Evolutionary conservation across 1,139 yeast genomes (phyloP), one percentile per base, ranked within the genome.

Genomic region (Citeromyces siamensis): DNA sequence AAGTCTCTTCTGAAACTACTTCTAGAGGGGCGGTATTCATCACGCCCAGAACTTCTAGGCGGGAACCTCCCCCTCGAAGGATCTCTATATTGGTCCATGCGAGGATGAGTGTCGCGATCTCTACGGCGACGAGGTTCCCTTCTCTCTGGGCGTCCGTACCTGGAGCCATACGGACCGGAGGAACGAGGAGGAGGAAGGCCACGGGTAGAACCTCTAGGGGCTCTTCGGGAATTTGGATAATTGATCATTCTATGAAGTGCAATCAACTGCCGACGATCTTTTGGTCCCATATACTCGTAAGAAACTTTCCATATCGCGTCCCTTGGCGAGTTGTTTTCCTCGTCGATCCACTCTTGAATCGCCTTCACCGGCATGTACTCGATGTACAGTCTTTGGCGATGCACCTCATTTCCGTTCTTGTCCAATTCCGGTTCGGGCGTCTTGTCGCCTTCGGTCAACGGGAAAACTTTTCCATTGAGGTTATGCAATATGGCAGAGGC

Each of bases 321-420:
- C 33, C 51, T 49, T 6, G 72, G 70, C 7, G 67, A 68, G 33
- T 48, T 50, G 39, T 60, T 64, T 44, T 66, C 72, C 45, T 66
- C 69, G 44, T 56, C 67, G 10, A 66, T 64, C 71, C 71, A 66
- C 38, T 56, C 59, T 40, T 60, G 62, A 14, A 65, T 56, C 13
- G 68, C 68, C 43, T 62, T 61, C 9, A 64, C 70, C 0, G 71
- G 71, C 28, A 66, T 60, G 44, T 50, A 66, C 43, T 66, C 71
- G 32, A 62, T 61, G 43, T 51, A 65, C 29, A 65, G 44, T 8
- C 56, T 55, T 29, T 47, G 48, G 42, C 64, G 47, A 14, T 50
- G 50, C 4, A 50, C 49, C 4, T 40, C 34, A 28, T 42, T 36
- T 3, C 41, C 44, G 10, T 28, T 27, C 16, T 50, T 56, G 40